Conservation (phyloP, 2,329 filamentous ascomycete genomes). For the Fusarium sp. region DNA sequence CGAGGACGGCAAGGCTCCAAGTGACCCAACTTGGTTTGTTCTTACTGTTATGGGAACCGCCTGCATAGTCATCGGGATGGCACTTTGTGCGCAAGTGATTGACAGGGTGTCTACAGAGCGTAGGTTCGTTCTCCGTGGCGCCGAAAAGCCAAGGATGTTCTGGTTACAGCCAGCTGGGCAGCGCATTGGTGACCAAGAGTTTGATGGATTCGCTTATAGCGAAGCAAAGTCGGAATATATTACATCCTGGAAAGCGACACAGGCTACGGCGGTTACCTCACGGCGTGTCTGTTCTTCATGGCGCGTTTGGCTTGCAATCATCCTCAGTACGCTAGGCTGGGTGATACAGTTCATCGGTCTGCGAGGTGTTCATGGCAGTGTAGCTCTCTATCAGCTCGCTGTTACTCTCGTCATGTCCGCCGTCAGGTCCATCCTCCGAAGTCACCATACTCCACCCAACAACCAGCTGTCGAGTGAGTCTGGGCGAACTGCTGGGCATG, state of each 20-base stretch:
- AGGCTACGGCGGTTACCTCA: background rate
- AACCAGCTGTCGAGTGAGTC: background rate
- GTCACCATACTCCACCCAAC: background rate
- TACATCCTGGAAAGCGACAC: background rate
- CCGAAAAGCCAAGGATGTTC: background rate
- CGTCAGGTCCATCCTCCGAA: background rate
- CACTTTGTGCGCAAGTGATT: background rate
- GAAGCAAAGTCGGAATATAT: background rate
- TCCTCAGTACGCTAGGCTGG: background rate
- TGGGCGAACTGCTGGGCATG: background rate
- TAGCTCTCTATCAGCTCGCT: background rate
- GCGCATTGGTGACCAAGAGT: background rate
- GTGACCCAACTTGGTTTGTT: background rate
- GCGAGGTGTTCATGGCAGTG: background rate
- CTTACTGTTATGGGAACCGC: background rate
- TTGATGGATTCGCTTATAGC: background rate
- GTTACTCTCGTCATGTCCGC: background rate
- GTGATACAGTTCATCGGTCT: background rate
- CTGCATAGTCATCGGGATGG: background rate
- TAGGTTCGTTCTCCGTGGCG: background rate
- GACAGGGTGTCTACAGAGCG: background rate
- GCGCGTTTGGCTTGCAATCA: background rate
- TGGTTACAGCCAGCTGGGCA: background rate
- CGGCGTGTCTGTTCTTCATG: background rate
- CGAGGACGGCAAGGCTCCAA: background rate